These are phyloP conservation scores for Albifimbria verrucaria DNA, from an alignment of 2,329 filamentous ascomycete species.

Conservation along the genomic window DNA sequence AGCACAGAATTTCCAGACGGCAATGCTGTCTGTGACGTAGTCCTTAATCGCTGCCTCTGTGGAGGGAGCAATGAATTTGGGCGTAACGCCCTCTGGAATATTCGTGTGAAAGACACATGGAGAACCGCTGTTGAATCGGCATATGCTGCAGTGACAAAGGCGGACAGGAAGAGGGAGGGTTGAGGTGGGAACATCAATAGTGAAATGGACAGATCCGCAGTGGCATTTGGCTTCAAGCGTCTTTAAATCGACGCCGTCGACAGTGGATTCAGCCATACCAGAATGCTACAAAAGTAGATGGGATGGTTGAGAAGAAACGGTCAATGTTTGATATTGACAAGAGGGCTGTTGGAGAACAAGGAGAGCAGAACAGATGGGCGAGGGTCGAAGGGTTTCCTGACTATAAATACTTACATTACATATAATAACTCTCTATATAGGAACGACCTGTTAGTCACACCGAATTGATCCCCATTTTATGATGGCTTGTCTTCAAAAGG, in stretches of 20 bases:
- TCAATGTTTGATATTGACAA: too few relatives aligned
- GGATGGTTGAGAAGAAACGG: too few relatives aligned
- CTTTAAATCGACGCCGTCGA: conserved; percentile 18
- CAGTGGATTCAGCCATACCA: not conserved
- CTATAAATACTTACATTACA: too few relatives aligned
- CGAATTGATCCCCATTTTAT: too few relatives aligned
- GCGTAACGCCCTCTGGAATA: conserved; percentile 29
- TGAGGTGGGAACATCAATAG: conserved; percentile 33
- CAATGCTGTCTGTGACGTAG: conserved; percentile 28
- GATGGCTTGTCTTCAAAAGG: not conserved
- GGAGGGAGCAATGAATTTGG: conserved; percentile 38
- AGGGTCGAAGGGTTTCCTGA: too few relatives aligned
- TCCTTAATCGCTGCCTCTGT: conserved; percentile 30
- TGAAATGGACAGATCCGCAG: conserved; percentile 41
- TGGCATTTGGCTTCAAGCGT: conserved; percentile 42
- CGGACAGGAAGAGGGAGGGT: conserved; percentile 38
- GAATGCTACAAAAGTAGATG: too few relatives aligned
- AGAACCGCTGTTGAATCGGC: conserved; percentile 39
- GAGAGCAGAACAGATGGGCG: too few relatives aligned
- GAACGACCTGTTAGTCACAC: too few relatives aligned
- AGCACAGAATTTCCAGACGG: conserved; percentile 40
- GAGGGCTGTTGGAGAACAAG: too few relatives aligned
- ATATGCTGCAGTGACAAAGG: conserved; percentile 44
- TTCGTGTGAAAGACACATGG: conserved; percentile 39
- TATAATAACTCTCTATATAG: too few relatives aligned